Evolutionary conservation across 75 land plant species (phyloP), one percentile per base, ranked within the genome.

Genomic region (Sequoia sempervirens): DNA sequence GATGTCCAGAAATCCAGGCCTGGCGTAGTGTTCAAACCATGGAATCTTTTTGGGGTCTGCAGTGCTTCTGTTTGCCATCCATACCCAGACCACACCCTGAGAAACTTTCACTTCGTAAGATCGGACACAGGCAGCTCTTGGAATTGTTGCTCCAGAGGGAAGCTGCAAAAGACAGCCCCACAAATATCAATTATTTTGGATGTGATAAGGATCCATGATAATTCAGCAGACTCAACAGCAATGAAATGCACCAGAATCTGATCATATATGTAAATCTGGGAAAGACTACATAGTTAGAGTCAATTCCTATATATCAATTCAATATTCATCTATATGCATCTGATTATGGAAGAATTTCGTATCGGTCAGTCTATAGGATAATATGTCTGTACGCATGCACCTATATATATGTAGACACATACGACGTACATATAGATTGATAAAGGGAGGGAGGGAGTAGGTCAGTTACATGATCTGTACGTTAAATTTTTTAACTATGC

Each of bases 41-140:
- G 98, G 97, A 7, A 96, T 82, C 85, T 92, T 95, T 18, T 53
- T 40, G 36, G 45, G 66, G 28, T 92, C 89, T 30, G 95, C 92
- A 17, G 88, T 83, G 20, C 64, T 89, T 50, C 85, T 91, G 15
- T 84, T 85, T 14, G 92, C 93, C 95, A 96, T 91, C 98, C 98
- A 96, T 15, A 92, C 93, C 98, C 98, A 96, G 12, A 96, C 84
- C 50, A 96, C 98, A 14, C 97, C 97, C 75, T 95, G 98, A 18
- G 98, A 96, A 69, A 93, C 94, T 36, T 80, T 85, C 74, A 93
- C 89, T 36, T 89, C 88, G 50, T 96, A 96, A 15, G 95, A 83
- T 64, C 75, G 88, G 2, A 83, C 82, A 86, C 98, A 95, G 18
- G 98, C 98, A 40, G 92, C 73, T 45, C 80, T 82, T 13, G 98